Evolutionary conservation across 2,329 filamentous ascomycete genomes (phyloP), one percentile per base, ranked within the genome.

Genomic region (Uncinocarpus reesii): DNA sequence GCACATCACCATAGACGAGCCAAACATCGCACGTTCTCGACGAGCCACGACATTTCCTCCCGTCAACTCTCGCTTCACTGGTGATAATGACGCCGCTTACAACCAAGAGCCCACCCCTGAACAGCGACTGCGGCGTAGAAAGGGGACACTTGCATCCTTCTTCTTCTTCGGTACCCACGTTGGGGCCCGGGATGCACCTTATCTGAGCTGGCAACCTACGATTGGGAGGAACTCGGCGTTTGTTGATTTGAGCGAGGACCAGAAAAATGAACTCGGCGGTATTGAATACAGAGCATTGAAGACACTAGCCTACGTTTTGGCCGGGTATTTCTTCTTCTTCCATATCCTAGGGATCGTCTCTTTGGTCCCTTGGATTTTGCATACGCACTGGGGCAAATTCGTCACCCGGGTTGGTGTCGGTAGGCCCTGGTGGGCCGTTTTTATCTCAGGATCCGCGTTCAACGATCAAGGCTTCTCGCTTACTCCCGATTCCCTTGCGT

Each of bases 241-340:
- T 60, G 76, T 92, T 10, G 86, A 89, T 56, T 67, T 98, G 55
- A 86, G 84, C 0, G 84, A 94, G 56, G 87, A 92, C 54, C 88
- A 98, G 66, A 79, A 92, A 55, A 89, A 98, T 62, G 92, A 98
- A 65, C 71, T 98, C 2, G 92, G 92, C 8, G 92, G 92, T 16
- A 95, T 98, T 54, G 92, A 98, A 64, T 98, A 98, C 61, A 83
- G 92, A 4, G 86, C 90, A 0, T 65, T 98, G 52, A 93, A 95
- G 64, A 86, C 87, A 1, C 69, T 98, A 41, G 85, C 86, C 1
- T 62, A 86, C 23, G 80, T 96, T 24, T 71, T 96, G 16, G 74
- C 84, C 2, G 71, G 69, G 6, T 98, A 96, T 65, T 95, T 84
- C 60, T 78, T 87, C 62, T 81, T 83, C 0, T 95, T 94, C 58